Evolutionary conservation across 2,329 filamentous ascomycete genomes (phyloP).

Genomic region (Pseudocercospora eumusae): DNA sequence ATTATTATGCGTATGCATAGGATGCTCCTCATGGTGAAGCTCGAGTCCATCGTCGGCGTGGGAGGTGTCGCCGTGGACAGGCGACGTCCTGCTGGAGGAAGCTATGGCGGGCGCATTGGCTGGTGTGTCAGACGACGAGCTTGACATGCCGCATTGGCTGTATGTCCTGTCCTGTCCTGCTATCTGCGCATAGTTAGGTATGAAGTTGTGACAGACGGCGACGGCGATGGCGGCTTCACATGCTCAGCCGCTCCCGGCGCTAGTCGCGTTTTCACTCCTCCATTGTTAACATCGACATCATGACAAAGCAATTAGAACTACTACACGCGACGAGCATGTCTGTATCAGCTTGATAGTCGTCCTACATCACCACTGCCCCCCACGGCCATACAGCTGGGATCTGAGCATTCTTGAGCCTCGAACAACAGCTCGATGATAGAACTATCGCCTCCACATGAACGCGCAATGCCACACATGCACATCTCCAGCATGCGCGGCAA

Average conservation of each 20-base stretch:
- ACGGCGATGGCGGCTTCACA: background rate
- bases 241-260: background rate
- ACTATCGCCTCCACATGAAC: background rate
- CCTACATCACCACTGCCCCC: background rate
- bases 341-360: background rate
- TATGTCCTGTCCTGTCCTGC: background rate
- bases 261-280: too few relatives aligned
- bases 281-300: too few relatives aligned
- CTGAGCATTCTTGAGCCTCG: constrained; percentile 1
- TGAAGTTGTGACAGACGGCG: background rate
- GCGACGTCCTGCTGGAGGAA: constrained; percentile 48
- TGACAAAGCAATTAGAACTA: too few relatives aligned
- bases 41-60: constrained; percentile 38
- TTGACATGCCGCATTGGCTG: constrained; percentile 41
- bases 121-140: constrained; percentile 36
- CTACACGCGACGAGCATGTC: too few relatives aligned
- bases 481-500: background rate
- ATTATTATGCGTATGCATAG: constrained; percentile 37
- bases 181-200: constrained; percentile 1
- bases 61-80: constrained; percentile 36
- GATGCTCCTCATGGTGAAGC: constrained; percentile 51
- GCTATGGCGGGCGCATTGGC: constrained; percentile 44
- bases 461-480: background rate
- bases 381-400: background rate
- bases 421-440: background rate